Evolutionary conservation across 2,329 filamentous ascomycete species (phyloP).

Genomic region (Monascus ruber): DNA sequence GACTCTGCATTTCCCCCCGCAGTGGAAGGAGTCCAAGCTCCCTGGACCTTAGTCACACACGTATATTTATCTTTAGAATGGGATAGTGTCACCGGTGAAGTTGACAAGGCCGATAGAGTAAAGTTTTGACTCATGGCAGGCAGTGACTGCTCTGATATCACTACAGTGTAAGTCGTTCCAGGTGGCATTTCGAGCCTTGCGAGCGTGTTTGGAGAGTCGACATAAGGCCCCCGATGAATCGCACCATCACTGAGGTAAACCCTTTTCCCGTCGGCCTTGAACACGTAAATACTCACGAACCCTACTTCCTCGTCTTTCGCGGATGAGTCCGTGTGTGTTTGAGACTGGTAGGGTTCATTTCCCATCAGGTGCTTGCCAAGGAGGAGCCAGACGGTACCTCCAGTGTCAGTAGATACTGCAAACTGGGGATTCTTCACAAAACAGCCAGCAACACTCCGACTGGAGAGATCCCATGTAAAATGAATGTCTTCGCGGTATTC

Average conservation of each 20-base stretch:
- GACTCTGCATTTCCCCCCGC: constrained; percentile 77
- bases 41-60: constrained; percentile 47
- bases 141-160: constrained; percentile 68
- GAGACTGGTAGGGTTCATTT: constrained; percentile 38
- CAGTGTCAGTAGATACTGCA: constrained; percentile 39
- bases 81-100: constrained; percentile 47
- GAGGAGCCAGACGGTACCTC: constrained; percentile 67
- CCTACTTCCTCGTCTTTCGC: constrained; percentile 48
- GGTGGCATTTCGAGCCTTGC: constrained; percentile 57
- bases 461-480: constrained; percentile 67
- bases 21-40: constrained; percentile 65
- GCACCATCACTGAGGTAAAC: constrained; percentile 65
- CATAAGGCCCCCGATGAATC: constrained; percentile 67
- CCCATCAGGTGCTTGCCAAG: constrained; percentile 77
- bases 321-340: constrained; percentile 24
- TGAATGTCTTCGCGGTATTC: constrained; percentile 74
- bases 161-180: constrained; percentile 46
- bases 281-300: constrained; percentile 81
- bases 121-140: constrained; percentile 67
- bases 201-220: constrained; percentile 87
- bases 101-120: constrained; percentile 72
- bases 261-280: constrained; percentile 56
- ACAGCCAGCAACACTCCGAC: constrained; percentile 56
- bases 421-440: constrained; percentile 56
- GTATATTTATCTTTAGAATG: constrained; percentile 52